These are phyloP conservation scores for Ustilago loliicola DNA, from an alignment of 1,284 basidiomycete species.

Conservation along the genomic window DNA sequence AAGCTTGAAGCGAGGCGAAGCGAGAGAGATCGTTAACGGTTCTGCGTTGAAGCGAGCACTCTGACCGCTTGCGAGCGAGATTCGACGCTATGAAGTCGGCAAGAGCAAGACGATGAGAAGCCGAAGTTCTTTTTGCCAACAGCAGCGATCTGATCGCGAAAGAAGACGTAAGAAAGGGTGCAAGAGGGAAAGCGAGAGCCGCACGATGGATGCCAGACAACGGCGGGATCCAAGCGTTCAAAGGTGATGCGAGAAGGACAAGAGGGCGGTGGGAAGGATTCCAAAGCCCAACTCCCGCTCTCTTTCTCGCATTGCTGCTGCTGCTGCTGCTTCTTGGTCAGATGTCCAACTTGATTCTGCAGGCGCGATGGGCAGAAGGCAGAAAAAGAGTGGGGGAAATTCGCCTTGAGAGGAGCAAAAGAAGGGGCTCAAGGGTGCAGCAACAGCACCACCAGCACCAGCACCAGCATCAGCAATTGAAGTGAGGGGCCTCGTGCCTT, in stretches of 20 bases:
- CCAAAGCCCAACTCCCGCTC: not conserved
- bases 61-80: conserved; percentile 5
- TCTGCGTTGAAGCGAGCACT: not conserved
- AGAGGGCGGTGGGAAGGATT: not conserved
- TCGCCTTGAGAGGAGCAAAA: not conserved
- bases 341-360: not conserved
- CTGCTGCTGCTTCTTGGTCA: not conserved
- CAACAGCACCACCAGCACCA: too few species aligned
- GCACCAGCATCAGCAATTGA: not conserved
- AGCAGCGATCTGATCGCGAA: conserved; percentile 1
- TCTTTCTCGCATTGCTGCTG: not conserved
- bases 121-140: not conserved
- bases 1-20: conserved; percentile 1
- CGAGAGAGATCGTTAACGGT: conserved; percentile 6
- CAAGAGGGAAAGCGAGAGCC: not conserved
- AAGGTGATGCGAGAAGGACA: not conserved
- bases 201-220: conserved; percentile 8
- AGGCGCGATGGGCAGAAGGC: not conserved
- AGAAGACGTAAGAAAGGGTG: not conserved
- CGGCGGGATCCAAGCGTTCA: not conserved
- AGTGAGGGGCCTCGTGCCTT: not conserved
- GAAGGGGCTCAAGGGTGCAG: conserved; percentile 12
- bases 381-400: conserved; percentile 9
- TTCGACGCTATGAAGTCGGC: conserved; percentile 7
- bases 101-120: not conserved